Base-by-base conservation (phyloP, 352 stramenopile genomes). In the Pythium biforme region DNA sequence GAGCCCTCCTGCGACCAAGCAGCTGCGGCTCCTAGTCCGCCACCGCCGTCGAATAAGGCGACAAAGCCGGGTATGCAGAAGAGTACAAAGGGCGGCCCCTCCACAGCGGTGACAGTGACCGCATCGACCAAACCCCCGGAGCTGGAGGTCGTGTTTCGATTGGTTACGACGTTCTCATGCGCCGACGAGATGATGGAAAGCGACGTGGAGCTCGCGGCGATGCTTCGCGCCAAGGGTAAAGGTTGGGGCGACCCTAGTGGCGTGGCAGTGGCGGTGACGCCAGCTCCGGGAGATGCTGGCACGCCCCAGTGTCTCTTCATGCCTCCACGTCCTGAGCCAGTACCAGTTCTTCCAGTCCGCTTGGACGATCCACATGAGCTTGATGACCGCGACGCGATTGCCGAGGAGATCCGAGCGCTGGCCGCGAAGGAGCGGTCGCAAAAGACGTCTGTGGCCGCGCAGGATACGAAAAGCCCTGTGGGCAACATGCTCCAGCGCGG, bases 121-220 rank as follows among this genome's bases (percentile, higher is more conserved):
- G 43, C 43, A 43, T n/a, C 12, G 17, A 17, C 2, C 12, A 43
- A 12, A 12, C 37, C 37, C 9, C 37, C 37, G 1, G 48, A 63
- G 12, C 39, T 75, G 0, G 59, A 67, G 22, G 68, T 75, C 25
- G 68, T 64, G n/a, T 75, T 75, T 23, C 54, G 64, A 8, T 31
- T 72, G 8, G 50, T 70, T 19, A 62, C 54, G 19, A 55, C 59
- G 8, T 75, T 75, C 39, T 47, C 56, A 6, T 1, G 10, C 1
- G n/a, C 17, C 10, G 63, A 74, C 4, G 39, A 62, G 15, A 20
- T 74, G 41, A 34, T 65, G 11, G 37, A 43, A n/a, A 20, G 26
- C 26, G 56, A 69, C 25, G 48, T 22, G 23, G 62, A 69, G 14
- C 48, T 69, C 19, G 20, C 6, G 1, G 34, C 45, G 1, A 3